These are phyloP conservation scores for Pseudoneurospora amorphoporcata DNA, from an alignment of 495 filamentous ascomycete genomes.

Conservation along the genomic window DNA sequence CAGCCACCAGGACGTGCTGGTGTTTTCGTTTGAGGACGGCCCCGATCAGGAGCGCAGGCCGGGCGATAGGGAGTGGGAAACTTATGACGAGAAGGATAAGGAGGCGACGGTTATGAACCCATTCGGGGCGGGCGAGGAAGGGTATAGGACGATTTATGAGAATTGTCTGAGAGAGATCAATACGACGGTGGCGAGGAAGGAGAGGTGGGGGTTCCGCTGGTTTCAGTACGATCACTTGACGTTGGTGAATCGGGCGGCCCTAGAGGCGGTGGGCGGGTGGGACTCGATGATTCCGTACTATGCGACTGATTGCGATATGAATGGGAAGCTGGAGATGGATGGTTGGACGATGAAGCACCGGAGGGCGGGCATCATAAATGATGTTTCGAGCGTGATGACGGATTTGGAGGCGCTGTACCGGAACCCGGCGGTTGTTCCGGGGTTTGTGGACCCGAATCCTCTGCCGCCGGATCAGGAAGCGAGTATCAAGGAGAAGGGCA, in stretches of 20 bases:
- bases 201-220: conserved; percentile 41
- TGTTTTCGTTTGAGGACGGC: conserved; percentile 41
- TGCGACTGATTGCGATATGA: conserved; percentile 50
- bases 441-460: conserved; percentile 33
- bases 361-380: conserved; percentile 40
- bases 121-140: conserved; percentile 18
- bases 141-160: conserved; percentile 43
- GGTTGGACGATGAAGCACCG: conserved; percentile 35
- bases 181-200: conserved; percentile 14
- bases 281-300: conserved; percentile 54
- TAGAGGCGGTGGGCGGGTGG: conserved; percentile 47
- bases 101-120: conserved; percentile 24
- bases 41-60: conserved; percentile 19
- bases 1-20: conserved; percentile 46
- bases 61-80: conserved; percentile 19
- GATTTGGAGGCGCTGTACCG: conserved; percentile 39
- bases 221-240: conserved; percentile 49
- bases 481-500: conserved; percentile 4
- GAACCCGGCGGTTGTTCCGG: conserved; percentile 16
- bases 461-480: conserved; percentile 14
- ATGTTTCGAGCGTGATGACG: conserved; percentile 34
- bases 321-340: conserved; percentile 41
- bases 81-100: conserved; percentile 25
- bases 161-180: conserved; percentile 36
- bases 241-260: conserved; percentile 42